A percentile compares a stretch with the other conserved stretches of the same genome.
These are phyloP conservation scores for Naganishia kalamii DNA, from an alignment of 768 basidiomycete species.

Conservation along the genomic window DNA sequence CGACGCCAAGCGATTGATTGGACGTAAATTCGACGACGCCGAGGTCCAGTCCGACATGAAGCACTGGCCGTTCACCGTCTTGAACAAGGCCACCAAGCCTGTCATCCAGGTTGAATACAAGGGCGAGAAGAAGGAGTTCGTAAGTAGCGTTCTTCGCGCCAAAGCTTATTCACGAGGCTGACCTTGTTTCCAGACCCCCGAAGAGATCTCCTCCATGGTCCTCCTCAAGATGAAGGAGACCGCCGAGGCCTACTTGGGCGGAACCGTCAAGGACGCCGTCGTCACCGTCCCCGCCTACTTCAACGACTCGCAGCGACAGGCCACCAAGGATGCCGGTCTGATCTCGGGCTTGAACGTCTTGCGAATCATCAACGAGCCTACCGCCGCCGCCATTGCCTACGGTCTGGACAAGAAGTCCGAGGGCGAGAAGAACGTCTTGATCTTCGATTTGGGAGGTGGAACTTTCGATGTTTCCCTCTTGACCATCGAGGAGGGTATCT, in stretches of 20 bases:
- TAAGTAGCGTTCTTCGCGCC: constrained; percentile 47
- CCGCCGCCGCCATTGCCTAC: constrained; percentile 94
- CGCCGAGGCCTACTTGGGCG: constrained; percentile 95
- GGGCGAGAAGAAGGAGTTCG: constrained; percentile 72
- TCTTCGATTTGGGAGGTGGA: constrained; percentile 97
- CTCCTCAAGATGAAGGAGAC: constrained; percentile 98
- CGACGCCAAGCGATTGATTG: constrained; percentile 96
- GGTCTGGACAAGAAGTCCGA: constrained; percentile 87
- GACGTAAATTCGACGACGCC: constrained; percentile 52
- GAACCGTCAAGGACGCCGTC: constrained; percentile 93
- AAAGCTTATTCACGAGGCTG: constrained; percentile 1
- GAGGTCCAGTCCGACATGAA: constrained; percentile 54
- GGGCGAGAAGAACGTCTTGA: constrained; percentile 89
- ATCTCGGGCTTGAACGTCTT: constrained; percentile 92
- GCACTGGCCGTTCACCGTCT: constrained; percentile 63
- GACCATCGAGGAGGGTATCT: constrained; percentile 80
- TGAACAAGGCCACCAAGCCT: constrained; percentile 72
- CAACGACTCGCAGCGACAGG: constrained; percentile 98
- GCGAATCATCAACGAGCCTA: constrained; percentile 96
- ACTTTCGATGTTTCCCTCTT: constrained; percentile 98
- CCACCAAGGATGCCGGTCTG: constrained; percentile 93
- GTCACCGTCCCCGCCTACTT: constrained; percentile 98
- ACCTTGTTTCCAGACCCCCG: constrained; percentile 60
- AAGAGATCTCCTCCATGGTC: constrained; percentile 94
- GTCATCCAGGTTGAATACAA: constrained; percentile 69